Percentiles rank a stretch among this genome's conserved stretches.
Conservation (phyloP, 1,284 basidiomycete species). For the Neolentinus lepideus region DNA sequence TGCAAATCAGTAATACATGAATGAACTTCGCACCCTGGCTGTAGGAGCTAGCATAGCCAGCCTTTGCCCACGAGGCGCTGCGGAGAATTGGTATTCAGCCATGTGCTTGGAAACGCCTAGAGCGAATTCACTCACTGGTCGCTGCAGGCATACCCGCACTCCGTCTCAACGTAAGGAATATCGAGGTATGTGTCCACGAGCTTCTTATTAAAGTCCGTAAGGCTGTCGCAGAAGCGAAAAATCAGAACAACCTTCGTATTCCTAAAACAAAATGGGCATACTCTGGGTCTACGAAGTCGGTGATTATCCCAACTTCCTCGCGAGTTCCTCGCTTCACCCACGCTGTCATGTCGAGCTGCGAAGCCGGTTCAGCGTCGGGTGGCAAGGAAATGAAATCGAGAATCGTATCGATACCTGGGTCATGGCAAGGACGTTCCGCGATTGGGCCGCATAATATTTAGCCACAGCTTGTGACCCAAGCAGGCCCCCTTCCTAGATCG, state of each 20-base stretch:
- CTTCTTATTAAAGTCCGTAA: slow-evolving; percentile 76
- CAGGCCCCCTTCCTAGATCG: slow-evolving; percentile 78
- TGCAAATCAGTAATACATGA: slow-evolving; percentile 8
- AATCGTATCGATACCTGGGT: slow-evolving; percentile 46
- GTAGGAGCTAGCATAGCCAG: slow-evolving; percentile 79
- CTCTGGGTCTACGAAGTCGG: slow-evolving; percentile 76
- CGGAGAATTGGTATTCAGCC: slow-evolving; percentile 13
- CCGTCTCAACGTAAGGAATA: slow-evolving; percentile 73
- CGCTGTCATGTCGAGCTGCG: slow-evolving; percentile 90
- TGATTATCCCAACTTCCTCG: slow-evolving; percentile 88
- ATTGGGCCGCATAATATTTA: slow-evolving; percentile 59
- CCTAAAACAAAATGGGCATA: slow-evolving; percentile 23
- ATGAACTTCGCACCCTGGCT: slow-evolving; percentile 58
- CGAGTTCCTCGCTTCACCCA: slow-evolving; percentile 89
- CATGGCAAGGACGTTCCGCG: slow-evolving; percentile 79
- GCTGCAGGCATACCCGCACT: slow-evolving; percentile 94
- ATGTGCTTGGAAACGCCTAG: slow-evolving; percentile 14
- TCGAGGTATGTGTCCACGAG: slow-evolving; percentile 74
- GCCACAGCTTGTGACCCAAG: slow-evolving; percentile 93
- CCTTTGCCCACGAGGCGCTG: slow-evolving; percentile 81
- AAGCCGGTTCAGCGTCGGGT: slow-evolving; percentile 9
- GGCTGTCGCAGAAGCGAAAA: slow-evolving; percentile 28
- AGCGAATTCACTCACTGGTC: slow-evolving; percentile 59
- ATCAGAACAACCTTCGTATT: not conserved
- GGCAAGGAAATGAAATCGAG: slow-evolving; percentile 11